Percentiles rank a stretch among this genome's conserved stretches.
phyloP scores from a whole-genome alignment of 176 grass and related monocot species.

The Avena sativa region DNA sequence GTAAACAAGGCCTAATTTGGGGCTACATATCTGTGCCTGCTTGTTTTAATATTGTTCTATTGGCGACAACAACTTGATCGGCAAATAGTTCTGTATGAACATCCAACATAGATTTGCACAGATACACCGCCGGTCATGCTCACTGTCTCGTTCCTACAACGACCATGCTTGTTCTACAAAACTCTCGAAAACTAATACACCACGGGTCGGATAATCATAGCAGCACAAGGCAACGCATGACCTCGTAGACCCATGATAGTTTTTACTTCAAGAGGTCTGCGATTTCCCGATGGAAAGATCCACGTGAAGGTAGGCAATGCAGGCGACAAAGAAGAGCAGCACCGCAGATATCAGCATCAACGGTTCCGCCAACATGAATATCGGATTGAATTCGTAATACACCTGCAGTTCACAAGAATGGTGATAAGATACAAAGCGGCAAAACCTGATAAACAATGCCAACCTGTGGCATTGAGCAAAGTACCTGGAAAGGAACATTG shows the following conservation, averaged over 20 bases:
- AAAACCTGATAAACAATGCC: slow-evolving; percentile 17
- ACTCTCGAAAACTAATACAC: neutral
- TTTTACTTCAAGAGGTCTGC: slow-evolving; percentile 34
- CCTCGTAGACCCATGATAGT: neutral
- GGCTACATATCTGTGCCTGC: neutral
- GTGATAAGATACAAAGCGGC: neutral
- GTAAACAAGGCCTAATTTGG: neutral
- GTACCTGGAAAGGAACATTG: slow-evolving; percentile 79
- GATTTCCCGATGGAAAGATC: slow-evolving; percentile 73
- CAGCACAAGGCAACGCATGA: neutral
- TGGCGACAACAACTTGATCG: neutral
- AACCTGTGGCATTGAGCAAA: neutral
- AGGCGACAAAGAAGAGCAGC: slow-evolving; percentile 68
- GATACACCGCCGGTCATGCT: neutral
- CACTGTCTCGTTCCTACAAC: slow-evolving; percentile 30
- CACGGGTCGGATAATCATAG: neutral
- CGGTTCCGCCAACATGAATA: slow-evolving; percentile 74
- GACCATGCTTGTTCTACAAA: slow-evolving; percentile 22
- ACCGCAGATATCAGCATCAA: slow-evolving; percentile 71
- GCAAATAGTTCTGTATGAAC: neutral
- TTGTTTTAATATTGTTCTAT: slow-evolving; percentile 11
- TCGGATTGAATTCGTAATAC: slow-evolving; percentile 68
- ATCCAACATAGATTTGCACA: neutral
- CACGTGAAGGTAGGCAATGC: slow-evolving; percentile 68
- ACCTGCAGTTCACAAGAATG: slow-evolving; percentile 58